Evolutionary conservation across 306 rosid genomes (phyloP), one percentile per base, ranked within the genome.

Genomic region (Quercus variabilis): DNA sequence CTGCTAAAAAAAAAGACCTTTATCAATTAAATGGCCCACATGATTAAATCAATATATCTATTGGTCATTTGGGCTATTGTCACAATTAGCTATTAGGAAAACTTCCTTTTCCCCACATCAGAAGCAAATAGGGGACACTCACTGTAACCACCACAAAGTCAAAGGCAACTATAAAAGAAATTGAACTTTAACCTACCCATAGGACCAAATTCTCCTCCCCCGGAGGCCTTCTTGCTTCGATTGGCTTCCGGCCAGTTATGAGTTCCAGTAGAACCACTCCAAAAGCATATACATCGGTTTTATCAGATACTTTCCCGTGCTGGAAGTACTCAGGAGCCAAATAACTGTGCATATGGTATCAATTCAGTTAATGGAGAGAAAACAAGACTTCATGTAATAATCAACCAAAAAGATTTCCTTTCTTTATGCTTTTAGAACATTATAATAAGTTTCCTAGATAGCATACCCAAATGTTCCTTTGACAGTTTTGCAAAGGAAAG

Each of bases 261-360:
- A 95, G 95, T 84, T 95, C 99, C 86, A 95, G 86, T 78, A 95
- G 87, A 75, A 95, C 97, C 67, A 95, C 94, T 65, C 98, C 99
- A 58, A 92, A 88, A 82, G 99, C 99, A 81, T 95, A 95, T 71
- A 95, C 94, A 79, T 95, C 99, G 4, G 97, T 92, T 83, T 92
- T 95, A 75, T 92, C 99, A 1, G 99, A 95, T 82, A 95, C 88
- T 81, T 95, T 95, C 69, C 99, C 99, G 6, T 95, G 99, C 77
- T 95, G 98, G 88, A 95, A 95, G 85, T 95, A 95, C 88, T 95
- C 99, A 0, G 99, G 98, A 77, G 99, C 99, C 86, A 95, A 84
- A 87, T 95, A 95, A 58, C 98, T 95, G 89, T 75, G 31, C 55
- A 75, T 0, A 58, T 55, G 62, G 25, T 71, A 51, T 35, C 74